Evolutionary conservation across 148 eudicot genomes (phyloP), one percentile per base, ranked within the genome.

Genomic region (Fagopyrum tataricum): DNA sequence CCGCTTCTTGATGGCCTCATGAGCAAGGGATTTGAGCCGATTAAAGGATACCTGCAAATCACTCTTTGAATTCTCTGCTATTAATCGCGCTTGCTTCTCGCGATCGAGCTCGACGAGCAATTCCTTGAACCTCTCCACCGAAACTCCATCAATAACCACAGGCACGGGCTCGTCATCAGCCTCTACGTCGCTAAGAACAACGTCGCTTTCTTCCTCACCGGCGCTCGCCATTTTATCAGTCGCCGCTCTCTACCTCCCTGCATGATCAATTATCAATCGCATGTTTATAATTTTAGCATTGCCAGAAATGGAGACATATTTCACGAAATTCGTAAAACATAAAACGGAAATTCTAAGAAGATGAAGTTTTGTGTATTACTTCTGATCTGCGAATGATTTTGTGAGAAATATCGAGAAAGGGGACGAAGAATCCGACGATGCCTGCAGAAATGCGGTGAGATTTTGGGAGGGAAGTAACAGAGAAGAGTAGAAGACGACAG

Each of bases 131-230:
- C 77, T 88, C 81, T 89, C 98, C 20, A 72, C 74, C 0, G 97
- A 83, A n/a, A 90, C 73, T 1, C 1, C 66, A n/a, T 83, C 84
- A 20, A 78, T 48, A 0, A 20, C 67, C 20, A 81, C 52, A 53
- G 86, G 81, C 47, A 46, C 74, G 43, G 76, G 81, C 67, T 89
- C 85, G 9, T 93, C 81, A 0, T 83, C 91, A 7, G 72, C 93
- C 52, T 94, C 98, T 0, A 91, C 82, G 62, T 91, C 97, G 82
- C 98, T 91, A 72, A 91, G 77, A 3, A 88, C 90, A 73, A 74
- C 88, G 81, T 83, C 88, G 81, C 80, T 84, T 11, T 85, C 91
- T 2, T 84, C 97, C 26, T 85, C 96, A 6, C 80, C 90, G 72
- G 79, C 80, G 77, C 67, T 82, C 61, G 84, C 71, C 85, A 84